Evolutionary conservation across 495 filamentous ascomycete genomes (phyloP).

Genomic region (Penicillium manginii): DNA sequence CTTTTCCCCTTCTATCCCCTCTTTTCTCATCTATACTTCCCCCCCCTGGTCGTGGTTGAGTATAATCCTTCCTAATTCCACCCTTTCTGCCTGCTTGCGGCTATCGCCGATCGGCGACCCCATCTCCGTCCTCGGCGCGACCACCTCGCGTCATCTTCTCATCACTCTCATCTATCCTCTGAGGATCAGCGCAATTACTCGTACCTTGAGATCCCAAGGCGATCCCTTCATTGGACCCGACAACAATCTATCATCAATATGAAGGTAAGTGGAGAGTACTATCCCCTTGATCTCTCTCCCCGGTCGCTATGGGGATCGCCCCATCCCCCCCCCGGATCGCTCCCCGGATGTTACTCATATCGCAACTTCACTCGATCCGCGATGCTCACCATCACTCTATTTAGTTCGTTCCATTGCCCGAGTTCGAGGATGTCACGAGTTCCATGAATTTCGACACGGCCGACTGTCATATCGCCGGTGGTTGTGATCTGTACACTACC

Average conservation of each 20-base stretch:
- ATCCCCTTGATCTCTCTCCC: neutral
- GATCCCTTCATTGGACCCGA: neutral
- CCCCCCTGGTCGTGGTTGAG: neutral
- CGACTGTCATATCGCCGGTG: conserved; percentile 85
- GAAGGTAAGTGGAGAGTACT: conserved; percentile 29
- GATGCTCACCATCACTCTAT: conserved; percentile 5
- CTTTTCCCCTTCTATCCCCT: neutral
- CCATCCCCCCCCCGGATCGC: conserved; percentile 1
- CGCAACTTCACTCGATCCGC: neutral
- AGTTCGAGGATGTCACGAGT: conserved; percentile 84
- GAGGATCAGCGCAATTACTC: neutral
- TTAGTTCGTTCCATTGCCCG: conserved; percentile 88
- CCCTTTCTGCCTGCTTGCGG: conserved; percentile 21
- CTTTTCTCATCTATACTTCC: neutral
- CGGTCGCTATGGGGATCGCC: conserved; percentile 15
- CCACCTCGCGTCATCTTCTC: conserved; percentile 23
- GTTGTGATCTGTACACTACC: conserved; percentile 95
- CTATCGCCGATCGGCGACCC: conserved; percentile 29
- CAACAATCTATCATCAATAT: conserved; percentile 13
- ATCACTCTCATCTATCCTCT: conserved; percentile 12
- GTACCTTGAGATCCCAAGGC: neutral
- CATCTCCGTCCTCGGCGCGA: conserved; percentile 30
- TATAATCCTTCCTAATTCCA: neutral
- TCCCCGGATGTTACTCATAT: neutral
- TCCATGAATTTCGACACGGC: conserved; percentile 92